phyloP scores from a whole-genome alignment of 768 basidiomycete genomes.

The Lentinus brumalis region DNA sequence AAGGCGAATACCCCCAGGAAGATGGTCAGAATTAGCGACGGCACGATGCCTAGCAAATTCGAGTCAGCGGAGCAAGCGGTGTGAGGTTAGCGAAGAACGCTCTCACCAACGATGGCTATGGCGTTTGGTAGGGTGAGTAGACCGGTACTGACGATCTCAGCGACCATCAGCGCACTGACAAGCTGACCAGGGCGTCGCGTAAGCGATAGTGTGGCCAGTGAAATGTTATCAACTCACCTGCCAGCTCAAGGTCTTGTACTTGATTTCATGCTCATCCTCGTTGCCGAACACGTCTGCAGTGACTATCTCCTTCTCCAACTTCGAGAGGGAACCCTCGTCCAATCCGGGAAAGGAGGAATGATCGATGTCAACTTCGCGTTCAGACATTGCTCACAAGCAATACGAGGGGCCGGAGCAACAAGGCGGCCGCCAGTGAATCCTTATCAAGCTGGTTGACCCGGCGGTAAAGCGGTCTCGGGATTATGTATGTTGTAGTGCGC shows the following conservation, averaged over 20 bases:
- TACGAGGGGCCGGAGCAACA: no score
- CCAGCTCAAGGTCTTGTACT: conserved; percentile 56
- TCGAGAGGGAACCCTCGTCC: no score
- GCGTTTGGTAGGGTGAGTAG: conserved; percentile 55
- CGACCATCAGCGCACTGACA: conserved; percentile 55
- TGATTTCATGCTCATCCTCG: conserved; percentile 46
- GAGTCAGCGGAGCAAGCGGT: no score
- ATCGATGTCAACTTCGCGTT: no score
- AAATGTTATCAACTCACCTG: conserved; percentile 34
- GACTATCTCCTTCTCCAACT: no score
- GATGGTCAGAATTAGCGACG: conserved; percentile 51
- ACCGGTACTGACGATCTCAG: conserved; percentile 59
- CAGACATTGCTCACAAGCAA: no score
- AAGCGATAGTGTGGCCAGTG: background rate
- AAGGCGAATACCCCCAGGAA: conserved; percentile 54
- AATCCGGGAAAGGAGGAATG: no score
- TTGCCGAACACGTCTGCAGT: conserved; percentile 46
- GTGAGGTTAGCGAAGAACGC: background rate
- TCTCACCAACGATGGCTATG: conserved; percentile 51
- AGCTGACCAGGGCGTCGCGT: conserved; percentile 34
- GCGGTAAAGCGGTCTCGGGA: no score
- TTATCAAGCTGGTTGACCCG: no score
- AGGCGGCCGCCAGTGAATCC: no score
- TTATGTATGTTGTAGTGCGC: no score
- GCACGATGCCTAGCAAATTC: conserved; percentile 44